phyloP scores from a whole-genome alignment of 1,284 basidiomycete genomes.

The Irpex sp. region DNA sequence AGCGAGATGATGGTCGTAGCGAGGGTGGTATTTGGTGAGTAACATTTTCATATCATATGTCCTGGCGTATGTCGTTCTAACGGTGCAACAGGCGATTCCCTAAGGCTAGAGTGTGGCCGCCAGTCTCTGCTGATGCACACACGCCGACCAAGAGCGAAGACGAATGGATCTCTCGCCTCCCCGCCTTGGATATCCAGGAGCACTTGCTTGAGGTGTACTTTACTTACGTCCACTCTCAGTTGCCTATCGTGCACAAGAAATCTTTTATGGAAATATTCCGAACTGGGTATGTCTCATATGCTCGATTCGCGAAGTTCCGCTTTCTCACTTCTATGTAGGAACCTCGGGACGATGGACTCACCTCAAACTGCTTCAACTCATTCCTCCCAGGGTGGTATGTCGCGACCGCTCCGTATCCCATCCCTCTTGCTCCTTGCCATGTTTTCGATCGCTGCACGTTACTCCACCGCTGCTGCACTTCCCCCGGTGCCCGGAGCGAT shows the following conservation, averaged over 20 bases:
- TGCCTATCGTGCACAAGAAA: slow-evolving; percentile 72
- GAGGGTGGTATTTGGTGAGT: slow-evolving; percentile 77
- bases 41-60: background rate
- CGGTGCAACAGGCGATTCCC: slow-evolving; percentile 66
- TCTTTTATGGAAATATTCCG: slow-evolving; percentile 64
- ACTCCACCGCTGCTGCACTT: slow-evolving; percentile 36
- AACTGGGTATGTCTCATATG: slow-evolving; percentile 23
- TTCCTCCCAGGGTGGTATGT: slow-evolving; percentile 28
- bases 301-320: background rate
- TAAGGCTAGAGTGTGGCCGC: slow-evolving; percentile 80
- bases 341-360: slow-evolving; percentile 16
- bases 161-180: slow-evolving; percentile 42
- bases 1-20: slow-evolving; percentile 59
- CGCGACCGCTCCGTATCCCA: slow-evolving; percentile 47
- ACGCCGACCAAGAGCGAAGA: slow-evolving; percentile 33
- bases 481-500: slow-evolving; percentile 55
- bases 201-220: slow-evolving; percentile 76
- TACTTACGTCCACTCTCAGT: slow-evolving; percentile 69
- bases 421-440: slow-evolving; percentile 72
- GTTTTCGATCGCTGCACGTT: slow-evolving; percentile 75
- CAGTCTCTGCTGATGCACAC: slow-evolving; percentile 37
- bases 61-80: background rate
- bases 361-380: slow-evolving; percentile 27
- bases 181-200: slow-evolving; percentile 55
- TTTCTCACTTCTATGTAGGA: background rate